Evolutionary conservation across 306 rosid species (phyloP), one percentile per base, ranked within the genome.

Genomic region (Castanea crenata): DNA sequence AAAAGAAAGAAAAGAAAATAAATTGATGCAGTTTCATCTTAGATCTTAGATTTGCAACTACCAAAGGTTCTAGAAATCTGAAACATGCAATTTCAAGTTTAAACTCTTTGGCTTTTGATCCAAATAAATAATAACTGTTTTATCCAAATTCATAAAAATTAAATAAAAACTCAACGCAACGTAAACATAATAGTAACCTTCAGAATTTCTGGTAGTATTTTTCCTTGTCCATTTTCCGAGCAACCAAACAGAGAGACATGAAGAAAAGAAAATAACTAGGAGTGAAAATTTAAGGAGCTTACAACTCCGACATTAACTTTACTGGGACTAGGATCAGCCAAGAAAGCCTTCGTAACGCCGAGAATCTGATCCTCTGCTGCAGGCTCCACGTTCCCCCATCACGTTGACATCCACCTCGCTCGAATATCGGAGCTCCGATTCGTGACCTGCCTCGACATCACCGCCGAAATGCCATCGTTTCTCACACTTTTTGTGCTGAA

Each of bases 271-370:
- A 0, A 38, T 16, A 0, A 23, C 63, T 51, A 38, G 57, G 55
- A 78, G 62, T 5, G 59, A 54, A 46, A 68, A 49, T 38, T 7
- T 8, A 38, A 49, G 69, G 72, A 73, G 86, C 98, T 91, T 74
- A 95, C 99, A 6, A 95, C 99, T 89, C 98, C 99, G 46, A 95
- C 94, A 75, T 92, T 95, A 78, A 95, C 95, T 86, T 95, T 95
- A 57, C 83, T 82, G 0, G 98, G 97, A 80, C 90, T 89, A 35
- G 92, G 93, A 92, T 95, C 99, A 27, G 98, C 95, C 56, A 95
- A 89, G 76, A 79, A 95, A 74, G 99, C 98, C 80, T 95, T 98
- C 32, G 98, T 95, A 55, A 92, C 99, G n/a, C 99, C 97, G 80
- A 95, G 99, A 83, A 95, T 95, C 6, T 98, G 99, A 76, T 95